Evolutionary conservation across 2,329 filamentous ascomycete species (phyloP).

Genomic region (Sarocladiaceae sp.): DNA sequence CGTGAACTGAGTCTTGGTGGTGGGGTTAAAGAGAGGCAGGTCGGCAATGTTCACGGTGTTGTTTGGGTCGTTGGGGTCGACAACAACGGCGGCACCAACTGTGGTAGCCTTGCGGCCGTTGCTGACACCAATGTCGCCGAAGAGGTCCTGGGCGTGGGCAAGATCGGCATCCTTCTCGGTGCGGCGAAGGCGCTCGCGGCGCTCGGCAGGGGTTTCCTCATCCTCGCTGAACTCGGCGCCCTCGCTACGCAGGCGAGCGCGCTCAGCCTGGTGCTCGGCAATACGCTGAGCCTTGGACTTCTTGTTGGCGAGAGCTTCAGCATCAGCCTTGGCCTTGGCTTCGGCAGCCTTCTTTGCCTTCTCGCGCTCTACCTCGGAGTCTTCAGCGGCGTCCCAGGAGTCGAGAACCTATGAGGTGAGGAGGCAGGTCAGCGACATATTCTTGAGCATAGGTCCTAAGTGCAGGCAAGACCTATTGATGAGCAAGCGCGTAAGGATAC

Average conservation of each 20-base stretch:
- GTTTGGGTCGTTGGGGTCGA: slow-evolving; percentile 66
- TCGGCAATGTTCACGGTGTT: slow-evolving; percentile 74
- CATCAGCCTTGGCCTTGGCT: slow-evolving; percentile 83
- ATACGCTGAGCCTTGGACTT: slow-evolving; percentile 85
- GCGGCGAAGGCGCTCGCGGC: slow-evolving; percentile 66
- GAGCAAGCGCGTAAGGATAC: slow-evolving; percentile 21
- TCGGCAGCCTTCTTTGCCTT: slow-evolving; percentile 84
- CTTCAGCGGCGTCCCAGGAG: slow-evolving; percentile 93
- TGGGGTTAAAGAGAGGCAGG: slow-evolving; percentile 82
- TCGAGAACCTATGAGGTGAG: slow-evolving; percentile 69
- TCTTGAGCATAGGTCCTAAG: neutral
- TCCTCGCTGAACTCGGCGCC: slow-evolving; percentile 51
- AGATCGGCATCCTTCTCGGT: slow-evolving; percentile 86
- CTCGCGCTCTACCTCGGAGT: slow-evolving; percentile 93
- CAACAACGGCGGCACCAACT: slow-evolving; percentile 57
- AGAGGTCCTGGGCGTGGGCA: slow-evolving; percentile 83
- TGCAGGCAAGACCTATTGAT: neutral
- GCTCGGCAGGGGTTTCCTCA: slow-evolving; percentile 65
- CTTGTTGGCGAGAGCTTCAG: slow-evolving; percentile 81
- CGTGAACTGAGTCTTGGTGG: slow-evolving; percentile 80
- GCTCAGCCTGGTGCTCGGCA: slow-evolving; percentile 65
- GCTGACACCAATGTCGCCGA: slow-evolving; percentile 66
- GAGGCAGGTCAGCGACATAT: neutral
- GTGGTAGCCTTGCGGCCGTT: slow-evolving; percentile 62
- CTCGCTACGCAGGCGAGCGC: slow-evolving; percentile 45